Conservation (phyloP, 106 monocot genomes). For the Allium fistulosum region DNA sequence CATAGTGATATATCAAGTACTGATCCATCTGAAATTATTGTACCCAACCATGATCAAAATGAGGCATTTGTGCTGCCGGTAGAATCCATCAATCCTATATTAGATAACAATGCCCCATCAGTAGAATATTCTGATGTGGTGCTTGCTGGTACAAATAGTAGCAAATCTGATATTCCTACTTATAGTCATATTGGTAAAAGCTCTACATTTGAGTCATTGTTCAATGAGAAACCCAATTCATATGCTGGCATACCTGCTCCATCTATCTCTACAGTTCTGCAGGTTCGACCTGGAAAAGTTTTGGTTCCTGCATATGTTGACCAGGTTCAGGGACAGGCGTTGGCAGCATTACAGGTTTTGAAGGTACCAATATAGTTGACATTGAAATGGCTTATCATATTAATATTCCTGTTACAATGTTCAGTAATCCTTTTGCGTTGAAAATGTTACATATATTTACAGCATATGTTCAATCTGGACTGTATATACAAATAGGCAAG, state of each 20-base stretch:
- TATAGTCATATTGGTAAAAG: conserved; percentile 15
- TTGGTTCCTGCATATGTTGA: conserved; percentile 86
- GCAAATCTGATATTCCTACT: conserved; percentile 14
- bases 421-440: neutral
- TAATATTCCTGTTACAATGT: no score
- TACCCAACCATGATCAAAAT: conserved; percentile 17
- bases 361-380: conserved; percentile 48
- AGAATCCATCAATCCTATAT: conserved; percentile 12
- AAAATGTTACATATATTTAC: neutral
- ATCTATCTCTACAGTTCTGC: conserved; percentile 63
- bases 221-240: conserved; percentile 32
- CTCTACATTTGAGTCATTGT: conserved; percentile 22
- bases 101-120: conserved; percentile 4
- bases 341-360: conserved; percentile 80
- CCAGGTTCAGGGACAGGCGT: conserved; percentile 73
- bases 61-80: conserved; percentile 4
- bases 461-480: neutral
- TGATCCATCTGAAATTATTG: conserved; percentile 13
- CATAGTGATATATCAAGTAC: conserved; percentile 16
- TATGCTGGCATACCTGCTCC: conserved; percentile 79
- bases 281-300: conserved; percentile 77
- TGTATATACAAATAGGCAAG: no score
- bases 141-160: conserved; percentile 7
- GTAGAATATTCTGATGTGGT: conserved; percentile 11
- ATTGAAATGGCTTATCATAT: no score